Evolutionary conservation across 129 eudicot species (phyloP).

Genomic region (Artemisia argyi): DNA sequence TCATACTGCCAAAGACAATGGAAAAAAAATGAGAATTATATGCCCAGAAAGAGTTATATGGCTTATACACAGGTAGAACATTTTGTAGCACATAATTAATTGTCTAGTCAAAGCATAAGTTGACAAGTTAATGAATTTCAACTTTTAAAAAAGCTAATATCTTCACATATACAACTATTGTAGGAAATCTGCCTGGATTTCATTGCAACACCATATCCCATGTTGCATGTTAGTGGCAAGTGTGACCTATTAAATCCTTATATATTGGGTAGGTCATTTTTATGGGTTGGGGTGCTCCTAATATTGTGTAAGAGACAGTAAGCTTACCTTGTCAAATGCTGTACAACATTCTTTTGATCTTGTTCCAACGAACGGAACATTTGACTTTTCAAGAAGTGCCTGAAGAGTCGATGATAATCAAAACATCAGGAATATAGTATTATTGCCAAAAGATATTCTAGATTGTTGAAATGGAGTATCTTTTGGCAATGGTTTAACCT

Average conservation of each 20-base stretch:
- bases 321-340: conserved; percentile 86
- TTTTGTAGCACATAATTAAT: neutral
- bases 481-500: conserved; percentile 43
- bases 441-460: neutral
- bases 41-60: conserved; percentile 6
- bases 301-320: neutral
- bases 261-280: no score
- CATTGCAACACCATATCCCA: no score
- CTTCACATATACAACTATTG: neutral
- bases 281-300: no score
- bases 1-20: conserved; percentile 60
- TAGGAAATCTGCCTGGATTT: no score
- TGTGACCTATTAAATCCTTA: no score
- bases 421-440: conserved; percentile 1
- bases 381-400: conserved; percentile 76
- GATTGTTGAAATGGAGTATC: neutral
- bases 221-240: no score
- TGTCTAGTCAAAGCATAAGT: neutral
- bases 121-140: conserved; percentile 3
- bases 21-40: neutral
- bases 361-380: conserved; percentile 88
- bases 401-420: conserved; percentile 29
- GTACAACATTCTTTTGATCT: conserved; percentile 71
- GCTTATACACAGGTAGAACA: neutral
- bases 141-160: neutral